These are phyloP conservation scores for Thermoascus crustaceus DNA, from an alignment of 2,329 filamentous ascomycete genomes.

Conservation along the genomic window DNA sequence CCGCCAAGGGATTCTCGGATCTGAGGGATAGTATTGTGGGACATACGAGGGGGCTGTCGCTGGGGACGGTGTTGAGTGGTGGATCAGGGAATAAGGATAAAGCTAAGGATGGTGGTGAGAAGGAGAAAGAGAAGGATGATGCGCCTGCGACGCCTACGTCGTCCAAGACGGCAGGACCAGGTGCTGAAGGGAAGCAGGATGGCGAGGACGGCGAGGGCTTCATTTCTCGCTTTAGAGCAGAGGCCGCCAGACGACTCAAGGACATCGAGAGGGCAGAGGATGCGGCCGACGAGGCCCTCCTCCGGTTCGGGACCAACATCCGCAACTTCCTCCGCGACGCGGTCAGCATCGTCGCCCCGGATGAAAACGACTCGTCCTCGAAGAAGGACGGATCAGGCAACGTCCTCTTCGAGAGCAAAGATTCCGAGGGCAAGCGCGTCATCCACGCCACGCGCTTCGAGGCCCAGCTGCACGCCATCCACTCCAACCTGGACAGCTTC, in stretches of 20 bases:
- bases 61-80: slow-evolving; percentile 38
- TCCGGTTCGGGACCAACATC: slow-evolving; percentile 85
- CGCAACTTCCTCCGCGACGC: slow-evolving; percentile 85
- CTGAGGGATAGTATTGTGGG: slow-evolving; percentile 60
- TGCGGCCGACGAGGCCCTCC: slow-evolving; percentile 86
- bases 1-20: slow-evolving; percentile 68
- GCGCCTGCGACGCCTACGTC: slow-evolving; percentile 22
- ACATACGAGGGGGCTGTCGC: slow-evolving; percentile 65
- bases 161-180: slow-evolving; percentile 12
- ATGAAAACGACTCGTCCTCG: too few species aligned
- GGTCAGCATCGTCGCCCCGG: slow-evolving; percentile 74
- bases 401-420: slow-evolving; percentile 88
- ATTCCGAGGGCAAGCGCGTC: slow-evolving; percentile 78
- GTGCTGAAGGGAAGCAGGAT: slow-evolving; percentile 14
- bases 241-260: slow-evolving; percentile 75
- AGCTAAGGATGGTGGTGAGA: too few species aligned
- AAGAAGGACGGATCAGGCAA: slow-evolving; percentile 43
- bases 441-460: slow-evolving; percentile 94
- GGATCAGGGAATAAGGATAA: too few species aligned
- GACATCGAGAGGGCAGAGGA: slow-evolving; percentile 90
- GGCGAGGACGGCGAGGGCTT: slow-evolving; percentile 50
- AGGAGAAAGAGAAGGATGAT: slow-evolving; percentile 17
- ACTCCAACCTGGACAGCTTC: slow-evolving; percentile 75
- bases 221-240: slow-evolving; percentile 64
- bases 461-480: slow-evolving; percentile 90